Evolutionary conservation across 306 rosid species (phyloP).

Genomic region (Delonix regia): DNA sequence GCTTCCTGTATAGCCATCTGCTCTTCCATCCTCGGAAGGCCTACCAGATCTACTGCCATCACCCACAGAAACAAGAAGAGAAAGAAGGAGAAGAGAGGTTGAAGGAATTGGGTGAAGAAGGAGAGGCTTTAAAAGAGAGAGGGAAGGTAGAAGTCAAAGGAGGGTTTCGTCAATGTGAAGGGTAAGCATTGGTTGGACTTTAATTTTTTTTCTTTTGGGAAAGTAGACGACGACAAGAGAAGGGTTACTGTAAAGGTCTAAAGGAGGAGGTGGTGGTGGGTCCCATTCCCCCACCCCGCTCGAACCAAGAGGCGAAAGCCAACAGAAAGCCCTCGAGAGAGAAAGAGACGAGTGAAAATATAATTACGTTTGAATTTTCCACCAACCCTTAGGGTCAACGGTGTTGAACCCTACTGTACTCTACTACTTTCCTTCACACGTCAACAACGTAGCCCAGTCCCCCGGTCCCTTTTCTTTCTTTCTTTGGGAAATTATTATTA

Average conservation of each 20-base stretch:
- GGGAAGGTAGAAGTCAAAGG: conserved; percentile 55
- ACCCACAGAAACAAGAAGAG: background rate
- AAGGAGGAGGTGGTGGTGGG: conserved; percentile 46
- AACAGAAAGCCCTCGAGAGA: background rate
- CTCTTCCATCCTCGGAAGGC: conserved; percentile 45
- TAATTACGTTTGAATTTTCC: conserved; percentile 8
- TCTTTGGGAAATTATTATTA: no score
- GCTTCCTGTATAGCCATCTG: conserved; percentile 69
- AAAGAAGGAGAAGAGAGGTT: background rate
- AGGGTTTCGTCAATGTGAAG: conserved; percentile 46
- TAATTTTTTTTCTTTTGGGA: background rate
- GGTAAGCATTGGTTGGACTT: conserved; percentile 54
- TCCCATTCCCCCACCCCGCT: conserved; percentile 30
- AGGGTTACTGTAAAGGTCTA: conserved; percentile 45
- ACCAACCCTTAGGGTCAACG: background rate
- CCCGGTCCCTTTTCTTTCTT: background rate
- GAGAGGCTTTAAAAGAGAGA: conserved; percentile 46
- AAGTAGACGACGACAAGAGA: conserved; percentile 37
- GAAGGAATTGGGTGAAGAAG: background rate
- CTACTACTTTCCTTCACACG: background rate
- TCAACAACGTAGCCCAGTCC: background rate
- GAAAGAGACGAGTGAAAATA: background rate
- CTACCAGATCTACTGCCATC: conserved; percentile 61
- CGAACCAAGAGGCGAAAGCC: background rate
- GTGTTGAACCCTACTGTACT: background rate